These are phyloP conservation scores for Paulownia fortunei DNA, from an alignment of 257 asterid genomes.

Conservation along the genomic window DNA sequence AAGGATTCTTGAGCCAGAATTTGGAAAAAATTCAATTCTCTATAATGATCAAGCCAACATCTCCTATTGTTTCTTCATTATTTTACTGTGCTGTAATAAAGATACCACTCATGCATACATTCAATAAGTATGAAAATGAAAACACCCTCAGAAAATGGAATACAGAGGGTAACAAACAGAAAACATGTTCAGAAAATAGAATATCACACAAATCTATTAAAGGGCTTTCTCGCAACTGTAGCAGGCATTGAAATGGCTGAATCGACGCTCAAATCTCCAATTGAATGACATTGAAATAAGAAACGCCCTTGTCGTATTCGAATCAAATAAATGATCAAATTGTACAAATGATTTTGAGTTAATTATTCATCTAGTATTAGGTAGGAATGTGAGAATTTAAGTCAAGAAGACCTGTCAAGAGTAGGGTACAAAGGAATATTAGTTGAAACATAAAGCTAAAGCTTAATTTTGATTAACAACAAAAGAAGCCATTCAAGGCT, in stretches of 20 bases:
- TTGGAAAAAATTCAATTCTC: not conserved
- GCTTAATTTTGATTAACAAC: too few species aligned
- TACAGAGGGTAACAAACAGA: slow-evolving; percentile 36
- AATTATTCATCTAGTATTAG: too few species aligned
- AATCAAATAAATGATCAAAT: too few species aligned
- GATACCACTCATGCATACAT: slow-evolving; percentile 44
- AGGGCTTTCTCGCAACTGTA: slow-evolving; percentile 72
- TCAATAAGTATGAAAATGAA: slow-evolving; percentile 5
- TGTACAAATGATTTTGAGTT: too few species aligned
- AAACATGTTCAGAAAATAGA: slow-evolving; percentile 27
- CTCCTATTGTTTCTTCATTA: slow-evolving; percentile 40
- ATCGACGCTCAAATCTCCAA: slow-evolving; percentile 64
- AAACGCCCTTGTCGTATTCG: too few species aligned
- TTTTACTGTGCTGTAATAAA: slow-evolving; percentile 37
- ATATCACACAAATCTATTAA: slow-evolving; percentile 91
- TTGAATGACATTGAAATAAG: slow-evolving; percentile 29
- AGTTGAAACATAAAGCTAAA: too few species aligned
- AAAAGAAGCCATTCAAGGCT: too few species aligned
- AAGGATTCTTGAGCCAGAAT: not conserved
- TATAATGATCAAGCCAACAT: slow-evolving; percentile 40
- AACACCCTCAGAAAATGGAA: slow-evolving; percentile 14
- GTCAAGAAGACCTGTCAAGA: too few species aligned
- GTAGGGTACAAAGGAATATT: too few species aligned
- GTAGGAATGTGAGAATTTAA: too few species aligned
- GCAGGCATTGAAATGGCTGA: slow-evolving; percentile 87